Evolutionary conservation across 208 protist genomes (phyloP), one percentile per base, ranked within the genome.

Genomic region (Trypanosomatidae sp.): DNA sequence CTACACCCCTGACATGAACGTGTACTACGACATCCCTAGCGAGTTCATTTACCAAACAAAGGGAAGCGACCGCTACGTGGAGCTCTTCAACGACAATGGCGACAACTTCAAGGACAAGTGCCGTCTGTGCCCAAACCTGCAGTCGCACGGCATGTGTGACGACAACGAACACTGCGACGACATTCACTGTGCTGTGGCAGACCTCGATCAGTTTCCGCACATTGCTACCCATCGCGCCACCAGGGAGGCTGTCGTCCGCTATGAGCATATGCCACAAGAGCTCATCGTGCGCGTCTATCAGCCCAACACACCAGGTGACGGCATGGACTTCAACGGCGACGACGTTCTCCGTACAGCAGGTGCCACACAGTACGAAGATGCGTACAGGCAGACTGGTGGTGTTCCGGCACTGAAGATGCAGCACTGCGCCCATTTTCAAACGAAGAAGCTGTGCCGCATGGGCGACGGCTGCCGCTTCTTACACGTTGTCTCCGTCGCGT

Each of bases 341-440:
- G 80, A 90, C 44, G 87, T 95, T 13, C 80, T 95, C 46, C 83
- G 87, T 43, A 95, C 91, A 5, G 86, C 79, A 10, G 91, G 91
- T 0, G 82, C 88, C 1, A 79, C 71, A 36, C 88, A 93, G 73
- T 95, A 93, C 70, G 79, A 91, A 80, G 80, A 84, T 30, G 86
- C 81, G 13, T 90, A 79, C 70, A 68, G 69, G 15, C 73, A 74
- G 41, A 75, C 71, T 17, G 79, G 82, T 39, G 73, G 49, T 7
- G 73, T 83, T 53, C 84, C 86, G 10, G 69, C 74, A 39, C 80
- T 87, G 50, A 92, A 89, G 73, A 92, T 95, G 87, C 90, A 95
- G 75, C 90, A 95, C 76, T 95, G 90, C 64, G 87, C 88, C 8
- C 90, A 95, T 79, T 95, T 95, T 71, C 84, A 87, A 28, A 87